These are phyloP conservation scores for Nemania abortiva DNA, from an alignment of 2,329 filamentous ascomycete species.

Conservation along the genomic window DNA sequence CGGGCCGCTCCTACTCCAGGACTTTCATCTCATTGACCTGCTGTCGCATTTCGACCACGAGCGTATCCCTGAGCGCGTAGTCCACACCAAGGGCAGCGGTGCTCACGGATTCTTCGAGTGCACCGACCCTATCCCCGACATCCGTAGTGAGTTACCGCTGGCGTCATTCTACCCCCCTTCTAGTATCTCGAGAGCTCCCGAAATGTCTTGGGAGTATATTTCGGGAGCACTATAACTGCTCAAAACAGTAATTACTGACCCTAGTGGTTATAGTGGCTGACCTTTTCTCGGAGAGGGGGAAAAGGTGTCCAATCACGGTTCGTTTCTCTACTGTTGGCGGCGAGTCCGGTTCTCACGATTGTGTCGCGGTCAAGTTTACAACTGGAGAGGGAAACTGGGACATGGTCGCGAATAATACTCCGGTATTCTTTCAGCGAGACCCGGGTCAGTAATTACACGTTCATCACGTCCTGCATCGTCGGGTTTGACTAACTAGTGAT, in stretches of 20 bases:
- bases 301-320: slow-evolving; percentile 74
- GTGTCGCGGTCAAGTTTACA: slow-evolving; percentile 75
- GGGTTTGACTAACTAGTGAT: neutral
- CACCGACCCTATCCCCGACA: slow-evolving; percentile 62
- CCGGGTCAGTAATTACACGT: slow-evolving; percentile 52
- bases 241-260: no score
- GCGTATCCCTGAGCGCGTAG: slow-evolving; percentile 45
- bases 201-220: no score
- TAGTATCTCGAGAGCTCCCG: no score
- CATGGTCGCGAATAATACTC: slow-evolving; percentile 78
- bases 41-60: slow-evolving; percentile 49
- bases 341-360: slow-evolving; percentile 67
- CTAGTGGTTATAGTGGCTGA: no score
- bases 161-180: no score
- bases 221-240: no score
- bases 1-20: slow-evolving; percentile 47
- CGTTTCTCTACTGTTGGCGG: slow-evolving; percentile 83
- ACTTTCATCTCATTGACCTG: slow-evolving; percentile 49
- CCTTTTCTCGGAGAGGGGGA: slow-evolving; percentile 70
- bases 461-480: neutral
- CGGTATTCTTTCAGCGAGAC: slow-evolving; percentile 81
- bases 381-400: slow-evolving; percentile 82
- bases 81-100: slow-evolving; percentile 43
- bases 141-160: no score
- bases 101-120: slow-evolving; percentile 54